phyloP scores from a whole-genome alignment of 768 basidiomycete species.

The Terana coerulea region DNA sequence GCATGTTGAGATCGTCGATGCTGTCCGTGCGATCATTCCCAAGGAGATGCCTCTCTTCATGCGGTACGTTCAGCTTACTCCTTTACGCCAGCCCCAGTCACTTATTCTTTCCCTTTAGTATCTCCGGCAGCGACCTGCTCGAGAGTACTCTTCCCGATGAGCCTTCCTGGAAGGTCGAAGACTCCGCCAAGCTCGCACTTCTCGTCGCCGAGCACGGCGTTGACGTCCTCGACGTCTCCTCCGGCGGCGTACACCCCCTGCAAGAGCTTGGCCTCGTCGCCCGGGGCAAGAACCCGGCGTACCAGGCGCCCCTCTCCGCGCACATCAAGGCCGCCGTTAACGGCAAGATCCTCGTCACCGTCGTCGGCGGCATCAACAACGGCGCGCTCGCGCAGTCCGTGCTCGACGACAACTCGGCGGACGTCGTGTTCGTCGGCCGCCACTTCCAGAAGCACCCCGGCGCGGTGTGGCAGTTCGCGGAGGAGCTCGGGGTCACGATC shows the following conservation, averaged over 20 bases:
- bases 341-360: constrained; percentile 41
- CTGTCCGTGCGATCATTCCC: constrained; percentile 56
- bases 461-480: constrained; percentile 45
- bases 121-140: constrained; percentile 75
- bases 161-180: constrained; percentile 64
- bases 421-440: constrained; percentile 36
- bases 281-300: constrained; percentile 23
- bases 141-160: constrained; percentile 54
- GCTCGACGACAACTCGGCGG: constrained; percentile 53
- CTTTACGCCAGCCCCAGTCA: not conserved
- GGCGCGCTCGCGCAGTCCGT: constrained; percentile 55
- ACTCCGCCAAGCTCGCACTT: constrained; percentile 56
- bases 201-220: constrained; percentile 64
- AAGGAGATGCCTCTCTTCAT: constrained; percentile 66
- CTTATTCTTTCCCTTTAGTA: constrained; percentile 28
- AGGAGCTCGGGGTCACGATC: constrained; percentile 48
- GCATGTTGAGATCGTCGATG: constrained; percentile 34
- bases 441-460: constrained; percentile 62
- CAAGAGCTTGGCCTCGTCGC: constrained; percentile 42
- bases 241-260: constrained; percentile 52
- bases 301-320: constrained; percentile 17
- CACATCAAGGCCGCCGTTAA: constrained; percentile 42
- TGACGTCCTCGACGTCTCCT: constrained; percentile 73
- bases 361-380: constrained; percentile 55
- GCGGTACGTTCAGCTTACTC: constrained; percentile 35